A percentile compares a stretch with the other conserved stretches of the same genome.
Evolutionary conservation across 805 yeast genomes (phyloP).

Genomic region (Saccharomycopsis fodiens): DNA sequence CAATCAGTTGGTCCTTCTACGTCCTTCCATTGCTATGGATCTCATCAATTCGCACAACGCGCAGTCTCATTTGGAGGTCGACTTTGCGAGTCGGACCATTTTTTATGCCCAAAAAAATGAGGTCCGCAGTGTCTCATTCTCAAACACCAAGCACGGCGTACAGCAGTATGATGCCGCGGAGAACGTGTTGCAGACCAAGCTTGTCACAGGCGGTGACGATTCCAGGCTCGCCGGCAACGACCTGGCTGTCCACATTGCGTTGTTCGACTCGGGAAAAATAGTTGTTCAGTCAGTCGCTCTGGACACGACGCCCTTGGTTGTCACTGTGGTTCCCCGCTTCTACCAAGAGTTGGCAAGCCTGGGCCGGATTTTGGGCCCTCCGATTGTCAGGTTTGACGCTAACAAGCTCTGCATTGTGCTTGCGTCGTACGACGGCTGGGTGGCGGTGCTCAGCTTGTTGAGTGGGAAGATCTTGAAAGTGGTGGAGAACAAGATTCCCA

Average conservation of each 20-base stretch:
- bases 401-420: slow-evolving; percentile 11
- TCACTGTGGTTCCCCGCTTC: slow-evolving; percentile 15
- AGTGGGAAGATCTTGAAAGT: slow-evolving; percentile 19
- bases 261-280: slow-evolving; percentile 18
- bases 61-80: slow-evolving; percentile 11
- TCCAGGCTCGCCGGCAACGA: slow-evolving; percentile 14
- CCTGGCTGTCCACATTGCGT: slow-evolving; percentile 6
- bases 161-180: not conserved
- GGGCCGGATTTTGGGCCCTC: slow-evolving; percentile 3
- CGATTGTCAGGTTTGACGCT: slow-evolving; percentile 16
- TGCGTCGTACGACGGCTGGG: slow-evolving; percentile 19
- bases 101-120: not conserved
- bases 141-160: not conserved
- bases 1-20: too few relatives aligned
- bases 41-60: not conserved
- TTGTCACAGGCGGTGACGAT: not conserved
- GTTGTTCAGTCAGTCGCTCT: not conserved
- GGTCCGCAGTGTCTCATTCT: not conserved
- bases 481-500: slow-evolving; percentile 13
- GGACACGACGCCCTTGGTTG: not conserved
- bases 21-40: not conserved
- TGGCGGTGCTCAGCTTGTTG: slow-evolving; percentile 17
- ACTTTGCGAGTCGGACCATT: slow-evolving; percentile 10
- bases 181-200: not conserved
- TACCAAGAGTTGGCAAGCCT: slow-evolving; percentile 5